Conservation (phyloP, 306 rosid genomes). For the Malus sylvestris region DNA sequence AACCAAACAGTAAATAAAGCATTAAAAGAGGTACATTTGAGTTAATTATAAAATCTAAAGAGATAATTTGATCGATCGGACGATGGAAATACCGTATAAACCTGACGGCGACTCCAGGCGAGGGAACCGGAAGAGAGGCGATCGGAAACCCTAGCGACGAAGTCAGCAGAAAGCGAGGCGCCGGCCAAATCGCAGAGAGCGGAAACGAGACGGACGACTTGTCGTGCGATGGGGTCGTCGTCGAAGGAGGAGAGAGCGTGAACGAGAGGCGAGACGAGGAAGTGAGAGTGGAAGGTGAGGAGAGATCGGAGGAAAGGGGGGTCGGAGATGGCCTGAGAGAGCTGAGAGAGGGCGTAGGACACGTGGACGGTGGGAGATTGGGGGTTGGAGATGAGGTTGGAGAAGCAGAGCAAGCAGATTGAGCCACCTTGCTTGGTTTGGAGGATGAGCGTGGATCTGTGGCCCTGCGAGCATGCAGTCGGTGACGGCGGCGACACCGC, state of each 20-base stretch:
- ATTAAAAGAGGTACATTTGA: too few species aligned
- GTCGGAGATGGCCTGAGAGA: neutral
- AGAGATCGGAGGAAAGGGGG: conserved; percentile 61
- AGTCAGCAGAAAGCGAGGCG: conserved; percentile 34
- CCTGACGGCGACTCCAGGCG: conserved; percentile 70
- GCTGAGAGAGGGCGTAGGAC: conserved; percentile 22
- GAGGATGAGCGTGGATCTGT: conserved; percentile 64
- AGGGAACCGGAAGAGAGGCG: conserved; percentile 49
- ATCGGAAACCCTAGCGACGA: conserved; percentile 48
- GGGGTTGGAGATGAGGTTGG: conserved; percentile 22
- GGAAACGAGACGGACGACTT: neutral
- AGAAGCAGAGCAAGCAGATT: neutral
- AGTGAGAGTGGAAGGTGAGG: conserved; percentile 55
- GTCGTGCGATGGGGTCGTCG: neutral
- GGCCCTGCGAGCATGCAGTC: conserved; percentile 62
- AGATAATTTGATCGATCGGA: neutral
- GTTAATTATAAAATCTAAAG: neutral
- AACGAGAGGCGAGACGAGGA: neutral
- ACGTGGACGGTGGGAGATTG: neutral
- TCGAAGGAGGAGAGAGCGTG: neutral
- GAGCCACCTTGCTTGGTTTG: conserved; percentile 59
- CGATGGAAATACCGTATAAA: conserved; percentile 38
- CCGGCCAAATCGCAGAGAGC: conserved; percentile 30
- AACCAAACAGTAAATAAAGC: conserved; percentile 1
- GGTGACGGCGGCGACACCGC: neutral